A percentile compares a stretch with the other conserved stretches of the same genome.
phyloP scores from a whole-genome alignment of 805 yeast genomes.

The Maudiozyma barnettii region DNA sequence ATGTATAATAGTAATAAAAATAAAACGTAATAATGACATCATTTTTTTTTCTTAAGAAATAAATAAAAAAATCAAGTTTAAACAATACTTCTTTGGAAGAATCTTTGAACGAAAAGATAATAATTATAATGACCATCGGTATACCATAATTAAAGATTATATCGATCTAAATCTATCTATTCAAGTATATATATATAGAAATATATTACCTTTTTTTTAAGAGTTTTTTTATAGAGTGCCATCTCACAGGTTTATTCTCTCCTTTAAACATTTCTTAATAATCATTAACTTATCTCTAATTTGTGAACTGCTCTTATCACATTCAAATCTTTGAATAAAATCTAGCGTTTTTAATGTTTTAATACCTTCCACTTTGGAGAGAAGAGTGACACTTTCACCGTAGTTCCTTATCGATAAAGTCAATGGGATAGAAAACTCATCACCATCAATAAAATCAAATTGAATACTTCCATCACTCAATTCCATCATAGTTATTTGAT shows the following conservation, averaged over 20 bases:
- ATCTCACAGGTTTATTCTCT: neutral
- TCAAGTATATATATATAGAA: neutral
- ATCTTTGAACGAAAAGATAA: too few species aligned
- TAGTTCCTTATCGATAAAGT: neutral
- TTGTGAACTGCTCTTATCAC: neutral
- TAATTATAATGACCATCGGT: neutral
- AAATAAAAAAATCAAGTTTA: too few species aligned
- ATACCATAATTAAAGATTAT: neutral
- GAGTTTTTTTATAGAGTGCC: too few species aligned
- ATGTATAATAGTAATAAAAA: neutral
- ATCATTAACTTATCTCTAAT: slow-evolving; percentile 35
- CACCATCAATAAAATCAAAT: slow-evolving; percentile 59
- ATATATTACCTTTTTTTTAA: too few species aligned
- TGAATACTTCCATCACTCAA: slow-evolving; percentile 84
- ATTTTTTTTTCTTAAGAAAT: too few species aligned
- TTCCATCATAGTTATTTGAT: slow-evolving; percentile 71
- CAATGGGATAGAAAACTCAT: neutral
- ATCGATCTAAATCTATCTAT: neutral
- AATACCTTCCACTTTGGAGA: neutral
- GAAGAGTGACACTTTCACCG: neutral
- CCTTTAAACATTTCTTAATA: slow-evolving; percentile 56
- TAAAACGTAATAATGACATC: neutral
- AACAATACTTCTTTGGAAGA: too few species aligned
- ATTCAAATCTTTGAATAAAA: slow-evolving; percentile 1
- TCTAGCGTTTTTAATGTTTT: slow-evolving; percentile 2